A percentile compares a stretch with the other conserved stretches of the same genome.
Evolutionary conservation across 805 yeast species (phyloP).

Genomic region (Monosporozyma siamensis): DNA sequence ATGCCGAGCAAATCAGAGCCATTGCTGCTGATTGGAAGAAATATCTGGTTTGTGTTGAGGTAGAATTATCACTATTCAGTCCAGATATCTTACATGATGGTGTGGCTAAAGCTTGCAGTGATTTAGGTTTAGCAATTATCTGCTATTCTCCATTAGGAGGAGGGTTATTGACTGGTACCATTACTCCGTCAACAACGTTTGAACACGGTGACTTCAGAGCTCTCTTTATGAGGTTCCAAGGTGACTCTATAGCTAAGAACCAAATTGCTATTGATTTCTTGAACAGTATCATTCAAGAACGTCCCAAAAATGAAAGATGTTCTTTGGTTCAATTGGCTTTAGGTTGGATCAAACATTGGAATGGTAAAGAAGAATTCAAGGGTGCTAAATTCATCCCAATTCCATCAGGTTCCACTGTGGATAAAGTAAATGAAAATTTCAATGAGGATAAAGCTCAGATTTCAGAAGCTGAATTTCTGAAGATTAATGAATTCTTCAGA

Average conservation of each 20-base stretch:
- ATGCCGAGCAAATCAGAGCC: slow-evolving; percentile 48
- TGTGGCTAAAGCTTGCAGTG: slow-evolving; percentile 47
- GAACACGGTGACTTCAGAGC: slow-evolving; percentile 44
- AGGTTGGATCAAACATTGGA: slow-evolving; percentile 49
- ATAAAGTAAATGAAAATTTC: slow-evolving; percentile 55
- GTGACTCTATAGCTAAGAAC: slow-evolving; percentile 50
- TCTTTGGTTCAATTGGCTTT: slow-evolving; percentile 62
- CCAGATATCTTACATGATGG: slow-evolving; percentile 56
- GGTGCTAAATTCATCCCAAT: slow-evolving; percentile 59
- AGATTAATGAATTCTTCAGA: slow-evolving; percentile 40
- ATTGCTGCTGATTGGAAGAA: slow-evolving; percentile 42
- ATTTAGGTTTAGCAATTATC: slow-evolving; percentile 52
- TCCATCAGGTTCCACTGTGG: slow-evolving; percentile 61
- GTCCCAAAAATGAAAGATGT: slow-evolving; percentile 38
- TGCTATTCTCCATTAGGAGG: slow-evolving; percentile 81
- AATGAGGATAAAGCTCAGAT: slow-evolving; percentile 33
- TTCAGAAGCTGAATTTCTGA: slow-evolving; percentile 47
- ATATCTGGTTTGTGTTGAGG: slow-evolving; percentile 62
- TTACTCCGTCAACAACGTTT: slow-evolving; percentile 39
- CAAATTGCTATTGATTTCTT: slow-evolving; percentile 40
- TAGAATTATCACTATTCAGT: slow-evolving; percentile 68
- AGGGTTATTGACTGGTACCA: slow-evolving; percentile 63
- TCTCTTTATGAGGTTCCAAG: slow-evolving; percentile 46
- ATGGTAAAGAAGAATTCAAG: slow-evolving; percentile 28
- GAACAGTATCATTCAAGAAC: slow-evolving; percentile 38